phyloP scores from a whole-genome alignment of 306 rosid genomes.

The Mucuna pruriens region DNA sequence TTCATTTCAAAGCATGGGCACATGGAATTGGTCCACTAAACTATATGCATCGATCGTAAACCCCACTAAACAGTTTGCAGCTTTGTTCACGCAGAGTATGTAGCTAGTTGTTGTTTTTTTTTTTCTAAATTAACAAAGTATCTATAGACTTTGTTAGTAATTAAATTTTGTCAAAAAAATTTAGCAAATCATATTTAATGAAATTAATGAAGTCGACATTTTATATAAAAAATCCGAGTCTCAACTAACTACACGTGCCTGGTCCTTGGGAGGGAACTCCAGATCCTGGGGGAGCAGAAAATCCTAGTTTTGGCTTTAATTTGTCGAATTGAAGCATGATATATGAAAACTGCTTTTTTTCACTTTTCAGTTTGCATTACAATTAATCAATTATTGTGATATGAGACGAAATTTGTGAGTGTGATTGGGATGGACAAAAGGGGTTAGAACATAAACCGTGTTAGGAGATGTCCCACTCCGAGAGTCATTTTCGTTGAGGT shows the following conservation, averaged over 20 bases:
- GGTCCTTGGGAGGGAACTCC: background rate
- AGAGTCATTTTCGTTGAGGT: constrained; percentile 29
- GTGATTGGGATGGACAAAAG: constrained; percentile 18
- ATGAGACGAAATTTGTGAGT: background rate
- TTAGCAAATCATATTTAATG: too few relatives aligned
- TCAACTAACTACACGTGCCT: too few relatives aligned
- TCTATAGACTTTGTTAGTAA: too few relatives aligned
- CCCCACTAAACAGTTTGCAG: background rate
- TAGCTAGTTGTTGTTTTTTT: too few relatives aligned
- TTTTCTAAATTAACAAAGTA: too few relatives aligned
- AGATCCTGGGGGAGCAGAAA: background rate
- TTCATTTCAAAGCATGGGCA: background rate
- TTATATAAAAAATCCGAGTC: too few relatives aligned
- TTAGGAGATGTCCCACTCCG: constrained; percentile 17
- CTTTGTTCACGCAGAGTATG: background rate
- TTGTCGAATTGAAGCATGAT: background rate
- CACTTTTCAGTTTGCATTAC: background rate
- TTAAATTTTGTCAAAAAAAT: too few relatives aligned
- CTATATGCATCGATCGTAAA: background rate
- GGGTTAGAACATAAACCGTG: background rate
- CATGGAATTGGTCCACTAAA: background rate
- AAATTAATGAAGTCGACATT: too few relatives aligned
- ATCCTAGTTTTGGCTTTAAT: background rate
- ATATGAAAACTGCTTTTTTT: background rate
- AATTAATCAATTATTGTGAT: background rate